A percentile compares a stretch with the other conserved stretches of the same genome.
Evolutionary conservation across 345 rosid genomes (phyloP).

Genomic region (Turnera subulata): DNA sequence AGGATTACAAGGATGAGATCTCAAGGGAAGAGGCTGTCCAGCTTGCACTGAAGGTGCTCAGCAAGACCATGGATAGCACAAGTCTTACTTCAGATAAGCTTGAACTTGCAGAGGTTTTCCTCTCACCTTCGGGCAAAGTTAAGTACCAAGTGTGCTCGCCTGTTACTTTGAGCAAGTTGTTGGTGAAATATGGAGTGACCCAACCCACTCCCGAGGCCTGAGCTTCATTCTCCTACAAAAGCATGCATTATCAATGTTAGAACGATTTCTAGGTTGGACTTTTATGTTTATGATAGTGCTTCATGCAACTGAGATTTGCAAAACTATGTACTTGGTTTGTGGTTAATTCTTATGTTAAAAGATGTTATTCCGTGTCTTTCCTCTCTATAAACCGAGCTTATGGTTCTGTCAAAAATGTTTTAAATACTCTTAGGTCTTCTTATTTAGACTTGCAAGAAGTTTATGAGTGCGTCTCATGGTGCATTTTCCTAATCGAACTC

Average conservation of each 20-base stretch:
- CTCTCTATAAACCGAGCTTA: too few relatives aligned
- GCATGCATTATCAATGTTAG: too few relatives aligned
- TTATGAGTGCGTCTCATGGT: too few relatives aligned
- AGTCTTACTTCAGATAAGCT: constrained; percentile 94
- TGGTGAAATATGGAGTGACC: constrained; percentile 73
- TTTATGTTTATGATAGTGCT: background rate
- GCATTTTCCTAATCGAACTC: too few relatives aligned
- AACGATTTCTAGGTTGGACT: too few relatives aligned
- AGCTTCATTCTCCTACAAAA: constrained; percentile 3
- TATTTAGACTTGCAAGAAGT: too few relatives aligned
- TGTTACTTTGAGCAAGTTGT: constrained; percentile 65
- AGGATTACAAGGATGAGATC: constrained; percentile 90
- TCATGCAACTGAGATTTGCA: constrained; percentile 3
- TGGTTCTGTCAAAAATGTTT: too few relatives aligned
- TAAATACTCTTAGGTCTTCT: too few relatives aligned
- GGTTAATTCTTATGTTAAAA: too few relatives aligned
- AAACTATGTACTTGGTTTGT: background rate
- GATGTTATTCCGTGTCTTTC: too few relatives aligned
- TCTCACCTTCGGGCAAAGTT: constrained; percentile 69
- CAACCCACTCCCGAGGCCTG: constrained; percentile 71
- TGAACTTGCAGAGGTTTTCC: constrained; percentile 80
- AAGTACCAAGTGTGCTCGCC: constrained; percentile 88
- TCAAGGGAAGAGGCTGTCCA: constrained; percentile 85
- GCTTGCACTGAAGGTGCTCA: constrained; percentile 86
- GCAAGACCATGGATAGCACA: constrained; percentile 98